These are phyloP conservation scores for Kodamaea alishanica DNA, from an alignment of 1,139 yeast species.

Conservation along the genomic window DNA sequence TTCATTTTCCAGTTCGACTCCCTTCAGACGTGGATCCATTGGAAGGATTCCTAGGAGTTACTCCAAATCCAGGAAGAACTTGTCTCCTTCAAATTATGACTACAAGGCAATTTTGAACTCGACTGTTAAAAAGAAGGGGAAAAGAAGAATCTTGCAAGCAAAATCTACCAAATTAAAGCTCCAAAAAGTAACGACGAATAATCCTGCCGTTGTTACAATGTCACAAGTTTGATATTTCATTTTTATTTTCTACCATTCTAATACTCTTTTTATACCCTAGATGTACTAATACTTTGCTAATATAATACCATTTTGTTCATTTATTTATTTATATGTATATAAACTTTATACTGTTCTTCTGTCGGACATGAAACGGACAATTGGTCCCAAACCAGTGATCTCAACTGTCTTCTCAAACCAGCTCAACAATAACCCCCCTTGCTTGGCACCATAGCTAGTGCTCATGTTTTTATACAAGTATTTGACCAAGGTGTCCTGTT, in stretches of 20 bases:
- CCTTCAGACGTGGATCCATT: not conserved
- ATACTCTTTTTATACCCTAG: not conserved
- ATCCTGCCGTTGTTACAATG: too few species aligned
- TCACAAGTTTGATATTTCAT: not conserved
- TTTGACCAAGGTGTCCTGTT: slow-evolving; percentile 77
- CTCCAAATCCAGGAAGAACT: slow-evolving; percentile 6
- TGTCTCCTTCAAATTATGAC: slow-evolving; percentile 15
- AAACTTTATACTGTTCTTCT: slow-evolving; percentile 64
- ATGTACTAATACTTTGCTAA: too few species aligned
- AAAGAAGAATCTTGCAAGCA: slow-evolving; percentile 8
- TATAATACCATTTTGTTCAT: too few species aligned
- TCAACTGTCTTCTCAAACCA: slow-evolving; percentile 94
- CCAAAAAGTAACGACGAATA: slow-evolving; percentile 1
- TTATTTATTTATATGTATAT: too few species aligned
- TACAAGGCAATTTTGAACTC: slow-evolving; percentile 15
- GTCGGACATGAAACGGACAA: slow-evolving; percentile 81
- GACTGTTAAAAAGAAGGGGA: slow-evolving; percentile 15
- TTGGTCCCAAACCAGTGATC: slow-evolving; percentile 81
- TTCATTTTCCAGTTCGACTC: slow-evolving; percentile 7
- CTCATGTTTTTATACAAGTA: slow-evolving; percentile 86
- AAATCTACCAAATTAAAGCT: not conserved
- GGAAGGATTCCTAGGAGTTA: not conserved
- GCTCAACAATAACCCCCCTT: slow-evolving; percentile 77
- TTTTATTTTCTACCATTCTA: slow-evolving; percentile 1
- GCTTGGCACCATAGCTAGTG: slow-evolving; percentile 71